Base-by-base conservation (phyloP, 345 rosid genomes). In the Trapa incisa region DNA sequence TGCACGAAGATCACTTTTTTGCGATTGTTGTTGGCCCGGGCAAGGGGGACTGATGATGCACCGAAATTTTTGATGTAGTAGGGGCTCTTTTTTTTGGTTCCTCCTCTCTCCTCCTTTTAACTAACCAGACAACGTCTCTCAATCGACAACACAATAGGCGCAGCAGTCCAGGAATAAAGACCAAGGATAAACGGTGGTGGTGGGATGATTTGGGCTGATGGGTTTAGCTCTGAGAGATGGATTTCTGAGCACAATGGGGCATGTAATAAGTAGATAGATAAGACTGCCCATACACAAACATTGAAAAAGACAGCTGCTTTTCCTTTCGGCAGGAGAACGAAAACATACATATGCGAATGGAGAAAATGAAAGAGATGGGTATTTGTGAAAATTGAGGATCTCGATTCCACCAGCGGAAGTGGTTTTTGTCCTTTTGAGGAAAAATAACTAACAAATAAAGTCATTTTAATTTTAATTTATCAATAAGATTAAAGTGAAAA, bases 1-100 rank as follows among this genome's bases (percentile, higher is more conserved):
- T 62, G 65, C 73, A 64, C 68, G 73, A 70, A 53, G 39, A 72
- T 75, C 74, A 80, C 65, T 77, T 72, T 70, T 70, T 61, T 57
- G 73, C 69, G 69, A 66, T 74, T 61, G 77, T 71, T 56, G 78
- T 50, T 72, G 45, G 61, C 42, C 62, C 54, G 71, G 47, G 61
- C 64, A 10, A 37, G 35, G 47, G 37, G 67, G 29, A 47, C 52
- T 41, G 67, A 22, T 43, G 3, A 14, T 42, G 37, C 6, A 65
- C 67, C 17, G 67, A 65, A 65, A 42, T 65, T 42, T 52, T 42
- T 65, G 63, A 9, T 58, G 38, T 4, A 11, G 67, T 0, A 15
- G 65, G 73, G 45, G 10, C 16, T 37, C 17, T 73, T 65, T 33
- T 12, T 65, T 56, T 52, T 39, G 13, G 32, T 9, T 32, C 37